Evolutionary conservation across 768 basidiomycete genomes (phyloP).

Genomic region (Podaxis mareebaensis): DNA sequence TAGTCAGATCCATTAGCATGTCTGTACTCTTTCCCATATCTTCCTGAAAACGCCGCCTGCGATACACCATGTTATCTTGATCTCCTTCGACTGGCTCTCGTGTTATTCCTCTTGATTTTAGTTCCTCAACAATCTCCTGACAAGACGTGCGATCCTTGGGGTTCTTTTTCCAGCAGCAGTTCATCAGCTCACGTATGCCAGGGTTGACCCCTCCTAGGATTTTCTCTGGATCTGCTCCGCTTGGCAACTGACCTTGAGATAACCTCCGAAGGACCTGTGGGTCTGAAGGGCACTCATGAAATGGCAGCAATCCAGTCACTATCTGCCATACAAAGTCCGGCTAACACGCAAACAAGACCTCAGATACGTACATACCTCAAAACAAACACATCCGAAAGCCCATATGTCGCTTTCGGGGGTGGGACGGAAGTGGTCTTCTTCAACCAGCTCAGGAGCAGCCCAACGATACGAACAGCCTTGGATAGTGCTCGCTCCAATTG

Average conservation of each 20-base stretch:
- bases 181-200: background rate
- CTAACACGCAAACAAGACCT: background rate
- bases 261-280: background rate
- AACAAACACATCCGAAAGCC: conserved; percentile 19
- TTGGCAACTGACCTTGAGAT: background rate
- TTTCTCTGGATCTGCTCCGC: background rate
- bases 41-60: too few species aligned
- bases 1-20: too few species aligned
- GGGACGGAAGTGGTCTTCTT: background rate
- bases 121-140: background rate
- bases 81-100: background rate
- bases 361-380: conserved; percentile 10
- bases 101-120: background rate
- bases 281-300: background rate
- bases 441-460: conserved; percentile 21
- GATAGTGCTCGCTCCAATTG: background rate
- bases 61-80: background rate
- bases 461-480: conserved; percentile 13
- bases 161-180: background rate
- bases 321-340: background rate
- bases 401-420: conserved; percentile 19
- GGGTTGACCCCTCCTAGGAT: background rate
- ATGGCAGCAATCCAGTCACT: background rate
- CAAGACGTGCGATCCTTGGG: background rate
- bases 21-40: too few species aligned